Percentiles rank a stretch among this genome's conserved stretches.
Conservation (phyloP, 1,284 basidiomycete species). For the Rhodotorula sp. region DNA sequence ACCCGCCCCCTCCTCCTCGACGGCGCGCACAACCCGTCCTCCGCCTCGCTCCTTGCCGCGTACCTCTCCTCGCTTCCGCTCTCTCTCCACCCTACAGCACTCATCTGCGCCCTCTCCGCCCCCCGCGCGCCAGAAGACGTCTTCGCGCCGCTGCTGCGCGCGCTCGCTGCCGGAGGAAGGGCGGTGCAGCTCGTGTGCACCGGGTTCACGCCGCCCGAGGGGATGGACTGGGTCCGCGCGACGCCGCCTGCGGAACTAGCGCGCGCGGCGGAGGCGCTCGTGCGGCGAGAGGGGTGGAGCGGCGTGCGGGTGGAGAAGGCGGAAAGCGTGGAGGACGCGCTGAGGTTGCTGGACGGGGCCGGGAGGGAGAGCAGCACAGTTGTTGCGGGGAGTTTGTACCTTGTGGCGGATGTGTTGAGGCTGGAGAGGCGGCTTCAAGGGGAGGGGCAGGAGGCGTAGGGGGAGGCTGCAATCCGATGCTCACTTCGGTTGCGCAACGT, state of each 20-base stretch:
- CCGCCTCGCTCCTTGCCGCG: conserved; percentile 66
- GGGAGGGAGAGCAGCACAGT: conserved; percentile 59
- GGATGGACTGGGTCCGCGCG: conserved; percentile 86
- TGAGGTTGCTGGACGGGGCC: conserved; percentile 2
- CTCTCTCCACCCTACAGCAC: conserved; percentile 34
- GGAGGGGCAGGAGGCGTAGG: neutral
- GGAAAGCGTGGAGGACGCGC: conserved; percentile 29
- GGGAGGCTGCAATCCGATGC: neutral
- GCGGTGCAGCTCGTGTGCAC: conserved; percentile 19
- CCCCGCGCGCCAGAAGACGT: conserved; percentile 58
- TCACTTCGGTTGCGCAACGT: no score
- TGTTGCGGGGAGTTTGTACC: conserved; percentile 84
- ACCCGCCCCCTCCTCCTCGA: conserved; percentile 67
- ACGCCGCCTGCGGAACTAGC: conserved; percentile 60
- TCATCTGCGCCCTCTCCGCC: conserved; percentile 38
- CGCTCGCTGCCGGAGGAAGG: neutral
- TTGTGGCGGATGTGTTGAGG: conserved; percentile 72
- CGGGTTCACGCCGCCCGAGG: conserved; percentile 66
- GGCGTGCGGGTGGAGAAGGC: conserved; percentile 48
- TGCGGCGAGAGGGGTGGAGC: conserved; percentile 37
- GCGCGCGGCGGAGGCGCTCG: neutral
- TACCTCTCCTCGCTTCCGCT: conserved; percentile 64
- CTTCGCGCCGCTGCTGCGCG: conserved; percentile 72
- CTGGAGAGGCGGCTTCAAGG: neutral
- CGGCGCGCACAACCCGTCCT: conserved; percentile 93